Evolutionary conservation across 345 rosid species (phyloP).

Genomic region (Combretum micranthum): DNA sequence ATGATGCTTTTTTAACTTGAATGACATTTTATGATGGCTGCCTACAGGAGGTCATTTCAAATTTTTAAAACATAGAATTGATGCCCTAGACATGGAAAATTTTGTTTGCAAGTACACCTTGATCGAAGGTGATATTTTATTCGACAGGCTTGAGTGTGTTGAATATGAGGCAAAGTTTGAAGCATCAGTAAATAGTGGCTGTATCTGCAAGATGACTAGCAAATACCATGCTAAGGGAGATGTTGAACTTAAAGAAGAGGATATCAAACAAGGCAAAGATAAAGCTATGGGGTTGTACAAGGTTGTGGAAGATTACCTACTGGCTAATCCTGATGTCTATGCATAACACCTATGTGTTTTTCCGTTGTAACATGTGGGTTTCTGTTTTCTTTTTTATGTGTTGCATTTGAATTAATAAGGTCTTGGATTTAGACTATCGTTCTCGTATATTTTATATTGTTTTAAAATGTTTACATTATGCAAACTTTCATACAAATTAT

Average conservation of each 20-base stretch:
- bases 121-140: background rate
- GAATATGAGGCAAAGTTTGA: background rate
- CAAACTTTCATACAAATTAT: no score
- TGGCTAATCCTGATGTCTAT: slow-evolving; percentile 14
- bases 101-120: background rate
- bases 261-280: slow-evolving; percentile 1
- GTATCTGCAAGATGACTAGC: slow-evolving; percentile 1
- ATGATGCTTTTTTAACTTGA: no score
- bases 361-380: no score
- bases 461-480: no score
- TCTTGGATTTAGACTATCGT: no score
- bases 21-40: no score
- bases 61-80: background rate
- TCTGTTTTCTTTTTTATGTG: no score
- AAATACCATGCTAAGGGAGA: background rate
- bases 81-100: background rate
- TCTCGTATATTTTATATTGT: no score
- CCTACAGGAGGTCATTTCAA: background rate
- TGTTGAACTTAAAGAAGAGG: slow-evolving; percentile 5
- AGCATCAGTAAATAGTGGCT: background rate
- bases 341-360: background rate
- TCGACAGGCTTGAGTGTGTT: background rate
- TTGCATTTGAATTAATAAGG: no score
- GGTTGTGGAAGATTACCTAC: slow-evolving; percentile 14
- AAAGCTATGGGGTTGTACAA: slow-evolving; percentile 6